Base-by-base conservation (phyloP, 2,329 filamentous ascomycete species). In the Cercospora sp. region DNA sequence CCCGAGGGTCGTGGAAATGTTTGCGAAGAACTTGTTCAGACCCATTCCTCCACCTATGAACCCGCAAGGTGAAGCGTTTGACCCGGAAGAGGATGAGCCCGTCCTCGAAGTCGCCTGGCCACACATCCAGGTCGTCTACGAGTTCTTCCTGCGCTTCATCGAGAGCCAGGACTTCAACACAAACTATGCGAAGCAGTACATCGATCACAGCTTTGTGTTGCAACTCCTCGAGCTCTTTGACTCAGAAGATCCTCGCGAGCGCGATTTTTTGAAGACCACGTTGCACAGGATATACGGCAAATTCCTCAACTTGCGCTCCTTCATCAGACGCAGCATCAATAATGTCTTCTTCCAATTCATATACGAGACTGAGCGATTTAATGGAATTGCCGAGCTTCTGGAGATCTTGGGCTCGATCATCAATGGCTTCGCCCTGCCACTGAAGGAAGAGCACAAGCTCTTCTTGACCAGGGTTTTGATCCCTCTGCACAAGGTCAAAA, bases 311-410 rank as follows among this genome's bases (percentile, higher is more conserved):
- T 86, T 99, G 71, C 90, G 95, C 69, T 98, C 95, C 31, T 99
- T 97, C 80, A 99, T 99, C 78, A 88, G 95, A 78, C 89, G 95
- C 75, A 99, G 95, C 66, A 99, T 99, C 86, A 99, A 99, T 88
- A 98, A 99, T 77, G 95, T 99, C 75, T 99, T 99, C 84, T 99
- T 99, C 86, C 95, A 99, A 79, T 99, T 99, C 80, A 94, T 93
- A 69, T 99, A 99, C 79, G 95, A 99, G 82, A 99, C 95, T 3
- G 95, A 99, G 81, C 88, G 95, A 68, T 98, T 99, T 84, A 99
- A 99, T 76, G 95, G 95, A 64, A 97, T 99, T 76, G 95, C 95
- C 3, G 95, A 99, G 80, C 85, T 99, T 31, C 86, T 99, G 40
- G 95, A 99, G 79, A 99, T 99, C 73, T 84, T 99, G 62, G 95